Conservation (phyloP, 257 asterid species). For the Perilla frutescens region DNA sequence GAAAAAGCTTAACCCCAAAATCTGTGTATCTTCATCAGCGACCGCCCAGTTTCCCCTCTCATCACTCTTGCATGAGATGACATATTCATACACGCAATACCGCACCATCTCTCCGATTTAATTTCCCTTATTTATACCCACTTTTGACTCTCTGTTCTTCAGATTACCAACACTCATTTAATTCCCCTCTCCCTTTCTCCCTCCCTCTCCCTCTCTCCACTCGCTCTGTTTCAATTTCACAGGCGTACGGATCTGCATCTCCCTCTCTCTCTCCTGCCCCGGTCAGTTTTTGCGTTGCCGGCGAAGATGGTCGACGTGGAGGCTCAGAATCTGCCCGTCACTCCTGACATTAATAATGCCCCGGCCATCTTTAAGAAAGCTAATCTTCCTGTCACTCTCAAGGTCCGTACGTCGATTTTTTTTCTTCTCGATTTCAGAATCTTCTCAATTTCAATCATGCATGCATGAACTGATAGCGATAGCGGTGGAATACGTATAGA, state of each 20-base stretch:
- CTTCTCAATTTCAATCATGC: background rate
- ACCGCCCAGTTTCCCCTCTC: constrained; percentile 37
- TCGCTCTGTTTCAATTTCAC: no score
- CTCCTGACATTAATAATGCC: no score
- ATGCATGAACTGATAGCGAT: constrained; percentile 16
- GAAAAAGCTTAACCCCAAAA: background rate
- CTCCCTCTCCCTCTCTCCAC: background rate
- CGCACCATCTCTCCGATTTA: background rate
- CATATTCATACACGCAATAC: constrained; percentile 29
- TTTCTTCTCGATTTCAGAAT: no score
- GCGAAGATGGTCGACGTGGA: constrained; percentile 40
- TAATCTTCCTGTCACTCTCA: constrained; percentile 44
- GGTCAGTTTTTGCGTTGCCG: background rate
- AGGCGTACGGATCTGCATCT: background rate
- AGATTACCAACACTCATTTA: background rate
- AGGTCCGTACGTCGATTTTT: constrained; percentile 23
- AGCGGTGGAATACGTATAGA: no score
- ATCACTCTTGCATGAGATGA: constrained; percentile 35
- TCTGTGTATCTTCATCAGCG: background rate
- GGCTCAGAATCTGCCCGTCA: constrained; percentile 19
- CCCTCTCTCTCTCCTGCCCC: background rate
- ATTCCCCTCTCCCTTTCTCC: background rate
- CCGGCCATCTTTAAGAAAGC: constrained; percentile 39
- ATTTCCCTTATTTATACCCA: constrained; percentile 1
- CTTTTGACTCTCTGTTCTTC: background rate